A percentile compares a stretch with the other conserved stretches of the same genome.
Conservation (phyloP, 2,329 filamentous ascomycete species). For the Colletotrichum sp. region DNA sequence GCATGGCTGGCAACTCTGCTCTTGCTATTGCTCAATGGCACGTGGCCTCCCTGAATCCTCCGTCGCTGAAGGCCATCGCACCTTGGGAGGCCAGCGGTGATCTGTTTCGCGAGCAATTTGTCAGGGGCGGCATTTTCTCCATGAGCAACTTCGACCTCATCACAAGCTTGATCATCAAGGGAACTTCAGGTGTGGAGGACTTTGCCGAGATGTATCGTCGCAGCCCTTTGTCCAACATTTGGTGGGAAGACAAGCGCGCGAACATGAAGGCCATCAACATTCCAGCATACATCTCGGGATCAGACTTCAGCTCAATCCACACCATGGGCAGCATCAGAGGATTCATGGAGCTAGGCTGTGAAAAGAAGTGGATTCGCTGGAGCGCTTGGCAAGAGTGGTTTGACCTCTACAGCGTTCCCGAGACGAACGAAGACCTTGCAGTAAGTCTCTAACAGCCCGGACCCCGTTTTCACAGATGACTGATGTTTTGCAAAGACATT, state of each 20-base stretch:
- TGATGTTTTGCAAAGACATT: background rate
- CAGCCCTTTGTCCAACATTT: constrained; percentile 35
- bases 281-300: constrained; percentile 38
- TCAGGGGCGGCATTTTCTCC: constrained; percentile 43
- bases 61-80: constrained; percentile 26
- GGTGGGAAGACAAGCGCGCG: constrained; percentile 42
- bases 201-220: constrained; percentile 45
- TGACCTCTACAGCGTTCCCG: constrained; percentile 41
- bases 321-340: constrained; percentile 31
- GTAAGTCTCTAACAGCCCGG: background rate
- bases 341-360: constrained; percentile 31
- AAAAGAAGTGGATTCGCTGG: constrained; percentile 46
- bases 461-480: background rate
- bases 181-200: constrained; percentile 40
- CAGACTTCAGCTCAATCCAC: constrained; percentile 29
- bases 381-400: constrained; percentile 48
- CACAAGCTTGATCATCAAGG: constrained; percentile 39
- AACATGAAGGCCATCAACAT: constrained; percentile 38
- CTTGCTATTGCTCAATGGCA: constrained; percentile 30
- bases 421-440: constrained; percentile 39
- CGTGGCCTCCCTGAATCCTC: constrained; percentile 23
- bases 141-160: constrained; percentile 48
- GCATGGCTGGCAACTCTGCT: constrained; percentile 35
- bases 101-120: constrained; percentile 51
- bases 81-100: constrained; percentile 52